A percentile compares a stretch with the other conserved stretches of the same genome.
Conservation (phyloP, 495 filamentous ascomycete genomes). For the Pseudevernia furfuracea region DNA sequence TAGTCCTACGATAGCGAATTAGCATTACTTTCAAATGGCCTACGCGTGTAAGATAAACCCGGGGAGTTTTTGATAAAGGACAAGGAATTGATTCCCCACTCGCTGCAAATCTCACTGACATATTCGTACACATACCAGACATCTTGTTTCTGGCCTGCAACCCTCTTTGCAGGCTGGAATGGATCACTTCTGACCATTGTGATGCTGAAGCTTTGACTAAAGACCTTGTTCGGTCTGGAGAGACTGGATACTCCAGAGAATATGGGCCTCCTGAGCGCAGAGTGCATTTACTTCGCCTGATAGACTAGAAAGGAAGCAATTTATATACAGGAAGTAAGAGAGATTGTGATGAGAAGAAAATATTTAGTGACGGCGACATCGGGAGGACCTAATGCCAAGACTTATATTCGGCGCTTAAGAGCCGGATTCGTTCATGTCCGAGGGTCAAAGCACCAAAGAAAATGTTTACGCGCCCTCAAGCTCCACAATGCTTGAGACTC, state of each 20-base stretch:
- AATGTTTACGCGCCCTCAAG: not conserved
- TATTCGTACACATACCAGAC: conserved; percentile 60
- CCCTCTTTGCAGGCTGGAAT: conserved; percentile 66
- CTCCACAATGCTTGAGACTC: not conserved
- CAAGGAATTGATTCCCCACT: too few relatives aligned
- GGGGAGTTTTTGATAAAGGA: not conserved
- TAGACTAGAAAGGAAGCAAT: not conserved
- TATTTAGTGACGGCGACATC: not conserved
- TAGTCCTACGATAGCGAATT: conserved; percentile 52
- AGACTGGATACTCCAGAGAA: not conserved
- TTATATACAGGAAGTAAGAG: not conserved
- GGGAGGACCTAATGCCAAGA: not conserved
- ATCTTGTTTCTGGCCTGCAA: conserved; percentile 79
- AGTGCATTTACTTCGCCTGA: not conserved
- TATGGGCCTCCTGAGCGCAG: not conserved
- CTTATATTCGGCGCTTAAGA: too few relatives aligned
- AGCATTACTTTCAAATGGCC: conserved; percentile 11
- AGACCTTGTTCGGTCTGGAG: not conserved
- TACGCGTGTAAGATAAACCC: not conserved
- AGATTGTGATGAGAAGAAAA: not conserved
- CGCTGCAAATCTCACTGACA: not conserved
- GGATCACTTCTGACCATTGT: conserved; percentile 41
- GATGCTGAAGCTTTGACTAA: conserved; percentile 13
- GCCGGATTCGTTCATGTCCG: too few relatives aligned
- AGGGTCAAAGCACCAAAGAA: too few relatives aligned